These are phyloP conservation scores for Aspergillus pseudoglaucus DNA, from an alignment of 2,329 filamentous ascomycete genomes.

Conservation along the genomic window DNA sequence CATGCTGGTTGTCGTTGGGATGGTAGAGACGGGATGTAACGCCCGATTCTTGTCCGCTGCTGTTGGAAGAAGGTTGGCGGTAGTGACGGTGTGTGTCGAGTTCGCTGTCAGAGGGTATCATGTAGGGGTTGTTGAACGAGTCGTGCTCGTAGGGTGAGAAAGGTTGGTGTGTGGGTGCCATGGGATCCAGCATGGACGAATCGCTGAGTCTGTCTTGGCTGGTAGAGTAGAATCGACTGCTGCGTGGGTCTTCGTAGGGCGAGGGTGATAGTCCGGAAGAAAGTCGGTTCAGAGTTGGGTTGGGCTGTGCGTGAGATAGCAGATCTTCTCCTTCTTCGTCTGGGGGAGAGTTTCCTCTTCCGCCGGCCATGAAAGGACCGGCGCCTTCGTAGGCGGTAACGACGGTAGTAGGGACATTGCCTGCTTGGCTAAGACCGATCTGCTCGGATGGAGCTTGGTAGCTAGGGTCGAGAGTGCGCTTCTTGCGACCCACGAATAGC, in stretches of 20 bases:
- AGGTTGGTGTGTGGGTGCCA: conserved; percentile 7
- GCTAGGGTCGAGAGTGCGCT: conserved; percentile 34
- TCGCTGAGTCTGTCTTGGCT: conserved; percentile 5
- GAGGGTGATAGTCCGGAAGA: conserved; percentile 9
- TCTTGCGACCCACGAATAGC: conserved; percentile 67
- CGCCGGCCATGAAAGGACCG: conserved; percentile 14
- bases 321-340: conserved; percentile 35
- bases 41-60: conserved; percentile 6
- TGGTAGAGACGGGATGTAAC: conserved; percentile 9
- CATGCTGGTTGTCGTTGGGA: conserved; percentile 18
- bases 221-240: conserved; percentile 7
- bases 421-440: conserved; percentile 22
- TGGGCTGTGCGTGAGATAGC: conserved; percentile 33
- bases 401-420: conserved; percentile 5
- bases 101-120: conserved; percentile 10
- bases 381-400: conserved; percentile 25
- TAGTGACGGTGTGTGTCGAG: conserved; percentile 13
- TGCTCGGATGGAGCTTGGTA: conserved; percentile 26
- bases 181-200: conserved; percentile 9
- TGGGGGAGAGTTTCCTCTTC: conserved; percentile 11
- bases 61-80: conserved; percentile 9
- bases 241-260: conserved; percentile 12
- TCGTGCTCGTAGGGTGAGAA: conserved; percentile 14
- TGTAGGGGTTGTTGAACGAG: conserved; percentile 10
- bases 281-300: conserved; percentile 14